Percentiles rank a stretch among this genome's conserved stretches.
phyloP scores from a whole-genome alignment of 768 basidiomycete species.

The Suillus plorans region DNA sequence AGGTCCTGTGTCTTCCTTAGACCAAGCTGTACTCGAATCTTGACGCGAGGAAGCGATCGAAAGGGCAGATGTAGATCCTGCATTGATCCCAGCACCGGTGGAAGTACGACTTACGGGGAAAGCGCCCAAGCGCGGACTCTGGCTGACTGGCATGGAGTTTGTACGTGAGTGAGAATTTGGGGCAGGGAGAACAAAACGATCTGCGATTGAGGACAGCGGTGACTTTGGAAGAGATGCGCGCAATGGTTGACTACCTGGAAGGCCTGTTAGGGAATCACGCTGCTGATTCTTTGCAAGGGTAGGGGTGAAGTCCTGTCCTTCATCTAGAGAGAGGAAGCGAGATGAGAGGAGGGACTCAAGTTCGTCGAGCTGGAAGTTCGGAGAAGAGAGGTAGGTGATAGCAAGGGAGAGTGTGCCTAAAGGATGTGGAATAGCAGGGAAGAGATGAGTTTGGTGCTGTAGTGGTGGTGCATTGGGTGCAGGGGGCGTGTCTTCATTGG shows the following conservation, averaged over 20 bases:
- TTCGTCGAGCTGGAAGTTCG: constrained; percentile 74
- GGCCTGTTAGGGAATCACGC: constrained; percentile 51
- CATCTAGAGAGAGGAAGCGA: constrained; percentile 67
- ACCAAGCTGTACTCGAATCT: constrained; percentile 35
- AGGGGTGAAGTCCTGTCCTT: constrained; percentile 66
- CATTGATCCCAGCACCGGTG: constrained; percentile 28
- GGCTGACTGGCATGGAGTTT: constrained; percentile 37
- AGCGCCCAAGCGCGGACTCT: constrained; percentile 34
- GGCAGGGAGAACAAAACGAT: constrained; percentile 43
- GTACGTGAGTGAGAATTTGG: constrained; percentile 31
- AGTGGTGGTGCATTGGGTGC: constrained; percentile 41
- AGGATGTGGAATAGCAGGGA: constrained; percentile 69
- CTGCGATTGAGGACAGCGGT: constrained; percentile 43
- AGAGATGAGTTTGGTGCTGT: constrained; percentile 54
- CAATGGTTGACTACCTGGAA: constrained; percentile 39
- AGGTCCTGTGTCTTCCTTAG: constrained; percentile 35
- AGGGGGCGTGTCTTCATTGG: constrained; percentile 36
- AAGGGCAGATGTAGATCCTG: constrained; percentile 37
- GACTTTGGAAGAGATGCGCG: constrained; percentile 48
- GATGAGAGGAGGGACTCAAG: constrained; percentile 75
- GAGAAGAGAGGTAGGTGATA: constrained; percentile 62
- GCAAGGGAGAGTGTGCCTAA: constrained; percentile 62
- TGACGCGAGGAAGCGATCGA: constrained; percentile 43
- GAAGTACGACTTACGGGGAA: constrained; percentile 36
- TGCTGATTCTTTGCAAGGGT: constrained; percentile 67